Conservation (phyloP, 352 stramenopile genomes). For the Aphanomyces cochlioides region DNA sequence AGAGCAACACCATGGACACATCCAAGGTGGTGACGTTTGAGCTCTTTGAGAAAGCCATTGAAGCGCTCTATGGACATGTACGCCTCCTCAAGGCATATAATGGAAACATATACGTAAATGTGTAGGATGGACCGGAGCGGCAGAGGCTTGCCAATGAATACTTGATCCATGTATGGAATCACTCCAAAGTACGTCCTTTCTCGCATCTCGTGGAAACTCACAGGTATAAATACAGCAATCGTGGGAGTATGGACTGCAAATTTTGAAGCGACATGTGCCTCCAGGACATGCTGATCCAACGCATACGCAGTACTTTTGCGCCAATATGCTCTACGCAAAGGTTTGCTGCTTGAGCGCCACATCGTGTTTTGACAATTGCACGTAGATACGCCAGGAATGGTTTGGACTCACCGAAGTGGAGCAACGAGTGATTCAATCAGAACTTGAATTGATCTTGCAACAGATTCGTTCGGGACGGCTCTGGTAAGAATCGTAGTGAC, state of each 20-base stretch:
- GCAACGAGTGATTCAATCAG: constrained; percentile 16
- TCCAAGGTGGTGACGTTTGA: constrained; percentile 22
- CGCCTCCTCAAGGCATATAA: neutral
- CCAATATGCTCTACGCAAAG: constrained; percentile 31
- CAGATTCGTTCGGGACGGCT: constrained; percentile 7
- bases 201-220: constrained; percentile 6
- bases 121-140: constrained; percentile 19
- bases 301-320: constrained; percentile 26
- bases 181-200: constrained; percentile 7
- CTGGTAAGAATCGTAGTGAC: neutral
- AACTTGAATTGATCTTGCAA: constrained; percentile 23
- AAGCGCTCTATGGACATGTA: constrained; percentile 27
- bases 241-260: constrained; percentile 13
- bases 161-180: constrained; percentile 19
- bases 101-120: neutral
- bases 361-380: neutral
- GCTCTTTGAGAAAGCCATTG: constrained; percentile 23
- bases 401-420: constrained; percentile 1
- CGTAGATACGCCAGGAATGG: constrained; percentile 26
- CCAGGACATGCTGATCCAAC: constrained; percentile 1
- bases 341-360: neutral
- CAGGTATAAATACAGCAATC: constrained; percentile 4
- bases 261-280: neutral
- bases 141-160: constrained; percentile 27
- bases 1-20: neutral